These are phyloP conservation scores for Apiotrichum siamense DNA, from an alignment of 1,284 basidiomycete genomes.

Conservation along the genomic window DNA sequence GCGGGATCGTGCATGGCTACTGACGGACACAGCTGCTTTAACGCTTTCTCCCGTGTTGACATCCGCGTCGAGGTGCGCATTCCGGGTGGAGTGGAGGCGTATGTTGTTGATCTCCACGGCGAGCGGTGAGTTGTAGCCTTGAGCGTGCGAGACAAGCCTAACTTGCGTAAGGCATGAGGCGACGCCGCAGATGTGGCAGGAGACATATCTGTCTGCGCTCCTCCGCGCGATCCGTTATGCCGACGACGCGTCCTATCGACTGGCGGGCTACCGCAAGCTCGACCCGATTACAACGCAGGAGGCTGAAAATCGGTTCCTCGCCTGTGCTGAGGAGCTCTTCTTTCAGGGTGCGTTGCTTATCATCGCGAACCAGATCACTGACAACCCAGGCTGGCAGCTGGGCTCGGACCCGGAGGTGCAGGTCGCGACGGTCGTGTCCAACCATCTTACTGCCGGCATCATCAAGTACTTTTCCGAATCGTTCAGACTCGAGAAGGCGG, in stretches of 20 bases:
- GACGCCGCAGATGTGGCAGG: slow-evolving; percentile 89
- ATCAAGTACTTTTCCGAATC: slow-evolving; percentile 97
- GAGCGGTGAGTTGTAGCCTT: slow-evolving; percentile 82
- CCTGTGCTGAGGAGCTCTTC: slow-evolving; percentile 85
- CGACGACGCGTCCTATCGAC: slow-evolving; percentile 83
- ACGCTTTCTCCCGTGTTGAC: slow-evolving; percentile 95
- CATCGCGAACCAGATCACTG: no score
- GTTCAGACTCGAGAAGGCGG: slow-evolving; percentile 77
- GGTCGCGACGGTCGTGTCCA: slow-evolving; percentile 94
- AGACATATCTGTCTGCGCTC: slow-evolving; percentile 90
- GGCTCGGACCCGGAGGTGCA: slow-evolving; percentile 98
- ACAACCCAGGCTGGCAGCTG: slow-evolving; percentile 79
- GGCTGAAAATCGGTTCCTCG: slow-evolving; percentile 81
- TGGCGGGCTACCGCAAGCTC: slow-evolving; percentile 91
- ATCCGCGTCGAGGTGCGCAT: slow-evolving; percentile 97
- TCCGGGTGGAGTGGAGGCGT: slow-evolving; percentile 91
- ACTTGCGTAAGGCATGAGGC: slow-evolving; percentile 90
- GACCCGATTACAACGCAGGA: slow-evolving; percentile 90
- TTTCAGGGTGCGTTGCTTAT: slow-evolving; percentile 77
- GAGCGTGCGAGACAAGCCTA: no score
- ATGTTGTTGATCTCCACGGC: slow-evolving; percentile 87
- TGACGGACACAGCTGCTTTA: slow-evolving; percentile 67
- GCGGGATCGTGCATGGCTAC: no score
- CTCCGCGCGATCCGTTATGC: slow-evolving; percentile 89
- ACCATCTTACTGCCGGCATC: slow-evolving; percentile 89